These are phyloP conservation scores for Pterothamnion heteromorphum DNA, from an alignment of 31 red algal genomes.

Conservation along the genomic window DNA sequence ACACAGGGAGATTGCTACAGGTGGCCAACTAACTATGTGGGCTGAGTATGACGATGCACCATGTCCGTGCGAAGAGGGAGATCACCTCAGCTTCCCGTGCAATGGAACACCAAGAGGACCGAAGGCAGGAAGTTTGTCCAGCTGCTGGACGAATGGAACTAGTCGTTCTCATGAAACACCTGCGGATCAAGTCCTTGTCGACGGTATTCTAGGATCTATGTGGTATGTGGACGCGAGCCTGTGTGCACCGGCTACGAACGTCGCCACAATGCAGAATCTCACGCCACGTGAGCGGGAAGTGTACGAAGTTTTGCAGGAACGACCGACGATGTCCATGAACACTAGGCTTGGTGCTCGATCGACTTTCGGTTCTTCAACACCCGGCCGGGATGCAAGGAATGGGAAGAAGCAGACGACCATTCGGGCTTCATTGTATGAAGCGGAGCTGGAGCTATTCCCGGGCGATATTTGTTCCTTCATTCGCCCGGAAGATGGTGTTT, in stretches of 20 bases:
- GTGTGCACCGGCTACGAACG: not conserved
- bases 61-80: not conserved
- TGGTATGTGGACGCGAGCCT: not conserved
- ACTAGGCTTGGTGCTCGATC: not conserved
- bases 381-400: not conserved
- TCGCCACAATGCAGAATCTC: not conserved
- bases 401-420: not conserved
- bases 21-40: not conserved
- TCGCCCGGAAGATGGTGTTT: not conserved
- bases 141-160: not conserved
- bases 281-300: not conserved
- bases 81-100: not conserved
- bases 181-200: not conserved
- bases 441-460: not conserved
- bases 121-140: not conserved
- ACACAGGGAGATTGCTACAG: not conserved
- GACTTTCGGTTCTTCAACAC: not conserved
- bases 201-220: not conserved
- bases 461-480: not conserved
- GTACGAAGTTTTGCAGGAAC: not conserved
- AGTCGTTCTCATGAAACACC: not conserved
- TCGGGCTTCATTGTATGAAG: too few relatives aligned
- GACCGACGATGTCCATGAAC: not conserved
- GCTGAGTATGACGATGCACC: not conserved
- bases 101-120: not conserved